A percentile compares a stretch with the other conserved stretches of the same genome.
phyloP scores from a whole-genome alignment of 1,139 yeast genomes.

The Yamadazyma triangularis region DNA sequence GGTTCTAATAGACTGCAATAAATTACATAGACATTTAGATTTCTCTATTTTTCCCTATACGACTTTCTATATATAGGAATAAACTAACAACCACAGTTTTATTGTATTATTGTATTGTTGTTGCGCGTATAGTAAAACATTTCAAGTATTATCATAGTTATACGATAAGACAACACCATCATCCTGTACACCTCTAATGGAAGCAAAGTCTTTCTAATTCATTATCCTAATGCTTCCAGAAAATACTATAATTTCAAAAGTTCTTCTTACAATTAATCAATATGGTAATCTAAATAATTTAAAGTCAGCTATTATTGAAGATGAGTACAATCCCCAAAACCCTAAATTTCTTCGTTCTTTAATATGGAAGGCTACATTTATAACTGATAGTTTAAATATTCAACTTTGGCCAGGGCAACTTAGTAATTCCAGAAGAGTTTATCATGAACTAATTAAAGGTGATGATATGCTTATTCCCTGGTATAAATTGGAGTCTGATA shows the following conservation, averaged over 20 bases:
- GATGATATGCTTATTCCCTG: conserved; percentile 39
- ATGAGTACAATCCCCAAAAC: conserved; percentile 25
- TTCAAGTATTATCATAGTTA: too few relatives aligned
- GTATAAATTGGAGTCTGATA: conserved; percentile 29
- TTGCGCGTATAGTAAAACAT: too few relatives aligned
- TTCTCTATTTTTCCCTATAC: too few relatives aligned
- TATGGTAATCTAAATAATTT: conserved; percentile 28
- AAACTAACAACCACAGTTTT: too few relatives aligned
- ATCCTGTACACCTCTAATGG: too few relatives aligned
- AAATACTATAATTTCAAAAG: conserved; percentile 35
- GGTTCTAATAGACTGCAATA: conserved; percentile 30
- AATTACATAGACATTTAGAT: too few relatives aligned
- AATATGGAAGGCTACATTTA: conserved; percentile 37
- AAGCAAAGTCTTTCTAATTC: too few relatives aligned
- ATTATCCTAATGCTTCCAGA: conserved; percentile 24
- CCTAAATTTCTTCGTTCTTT: conserved; percentile 28
- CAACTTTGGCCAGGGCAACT: conserved; percentile 31
- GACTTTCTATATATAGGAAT: too few relatives aligned
- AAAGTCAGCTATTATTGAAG: conserved; percentile 27
- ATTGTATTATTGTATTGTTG: too few relatives aligned
- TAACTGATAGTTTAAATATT: conserved; percentile 36
- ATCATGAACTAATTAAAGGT: conserved; percentile 29
- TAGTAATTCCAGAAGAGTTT: conserved; percentile 30
- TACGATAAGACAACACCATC: too few relatives aligned
- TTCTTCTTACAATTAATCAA: conserved; percentile 34